Conservation (phyloP, 2,329 filamentous ascomycete genomes). For the Diplodia intermedia region DNA sequence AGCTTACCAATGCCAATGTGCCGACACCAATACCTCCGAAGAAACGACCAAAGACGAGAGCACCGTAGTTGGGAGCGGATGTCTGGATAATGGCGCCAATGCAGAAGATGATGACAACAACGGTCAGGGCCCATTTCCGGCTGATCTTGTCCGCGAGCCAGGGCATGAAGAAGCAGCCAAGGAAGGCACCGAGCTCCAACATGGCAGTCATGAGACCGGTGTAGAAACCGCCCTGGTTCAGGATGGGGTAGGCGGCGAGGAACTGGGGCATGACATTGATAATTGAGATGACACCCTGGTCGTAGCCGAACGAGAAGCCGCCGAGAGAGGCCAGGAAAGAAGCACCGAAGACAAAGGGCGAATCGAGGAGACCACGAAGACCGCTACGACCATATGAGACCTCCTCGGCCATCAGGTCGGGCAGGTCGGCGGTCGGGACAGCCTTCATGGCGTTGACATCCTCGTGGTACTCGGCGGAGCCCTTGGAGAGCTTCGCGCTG, state of each 20-base stretch:
- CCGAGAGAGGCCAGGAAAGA: constrained; percentile 54
- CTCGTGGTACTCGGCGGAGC: constrained; percentile 15
- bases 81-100: constrained; percentile 54
- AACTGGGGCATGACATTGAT: constrained; percentile 57
- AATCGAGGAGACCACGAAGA: constrained; percentile 44
- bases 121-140: constrained; percentile 52
- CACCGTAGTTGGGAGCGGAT: constrained; percentile 39
- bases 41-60: constrained; percentile 43
- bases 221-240: constrained; percentile 43
- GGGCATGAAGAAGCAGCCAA: constrained; percentile 47
- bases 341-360: constrained; percentile 53
- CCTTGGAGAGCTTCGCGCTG: constrained; percentile 17
- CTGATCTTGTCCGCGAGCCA: constrained; percentile 53
- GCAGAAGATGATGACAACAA: constrained; percentile 55
- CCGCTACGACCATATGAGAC: constrained; percentile 43
- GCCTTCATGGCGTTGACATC: constrained; percentile 20
- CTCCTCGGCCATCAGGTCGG: constrained; percentile 26
- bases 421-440: constrained; percentile 25
- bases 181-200: constrained; percentile 52
- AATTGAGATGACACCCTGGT: constrained; percentile 46
- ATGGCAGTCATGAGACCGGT: constrained; percentile 54
- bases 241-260: constrained; percentile 47
- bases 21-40: constrained; percentile 45
- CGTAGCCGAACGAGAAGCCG: constrained; percentile 50
- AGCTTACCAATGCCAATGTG: constrained; percentile 46